Evolutionary conservation across 345 rosid species (phyloP).

Genomic region (Dimocarpus longan): DNA sequence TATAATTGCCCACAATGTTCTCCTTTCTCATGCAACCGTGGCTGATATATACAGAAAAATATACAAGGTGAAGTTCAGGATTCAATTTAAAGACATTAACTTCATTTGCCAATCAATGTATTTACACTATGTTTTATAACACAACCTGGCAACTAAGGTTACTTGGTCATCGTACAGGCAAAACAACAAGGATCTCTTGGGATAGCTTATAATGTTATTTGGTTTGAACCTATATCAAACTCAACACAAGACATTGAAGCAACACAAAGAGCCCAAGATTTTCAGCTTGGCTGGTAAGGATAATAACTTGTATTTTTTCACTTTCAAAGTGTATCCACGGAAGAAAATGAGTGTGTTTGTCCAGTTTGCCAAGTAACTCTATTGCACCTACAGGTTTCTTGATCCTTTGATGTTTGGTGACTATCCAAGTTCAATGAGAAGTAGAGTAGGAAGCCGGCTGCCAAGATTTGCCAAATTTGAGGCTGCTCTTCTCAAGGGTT

Average conservation of each 20-base stretch:
- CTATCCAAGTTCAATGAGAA: constrained; percentile 86
- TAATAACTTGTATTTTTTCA: neutral
- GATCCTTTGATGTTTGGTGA: constrained; percentile 94
- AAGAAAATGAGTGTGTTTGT: neutral
- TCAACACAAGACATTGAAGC: constrained; percentile 68
- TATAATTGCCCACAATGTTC: constrained; percentile 72
- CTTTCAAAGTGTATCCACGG: no score
- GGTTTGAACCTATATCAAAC: constrained; percentile 73
- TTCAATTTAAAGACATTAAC: no score
- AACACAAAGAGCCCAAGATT: constrained; percentile 91
- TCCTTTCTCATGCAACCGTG: constrained; percentile 68
- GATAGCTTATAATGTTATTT: constrained; percentile 71
- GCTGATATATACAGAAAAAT: constrained; percentile 68
- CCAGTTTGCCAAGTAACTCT: neutral
- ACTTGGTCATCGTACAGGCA: constrained; percentile 38
- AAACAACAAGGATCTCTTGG: constrained; percentile 81
- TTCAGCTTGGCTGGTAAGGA: constrained; percentile 93
- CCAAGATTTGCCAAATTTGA: constrained; percentile 67
- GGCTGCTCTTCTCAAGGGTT: constrained; percentile 67
- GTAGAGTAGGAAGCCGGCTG: constrained; percentile 70
- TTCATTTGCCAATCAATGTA: neutral
- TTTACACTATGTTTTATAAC: neutral
- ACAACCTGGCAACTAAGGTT: neutral
- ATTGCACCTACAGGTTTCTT: constrained; percentile 58
- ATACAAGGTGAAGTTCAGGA: constrained; percentile 54